Percentiles rank a stretch among this genome's conserved stretches.
Conservation (phyloP, 2,329 filamentous ascomycete genomes). For the Zymoseptoria pseudotritici region DNA sequence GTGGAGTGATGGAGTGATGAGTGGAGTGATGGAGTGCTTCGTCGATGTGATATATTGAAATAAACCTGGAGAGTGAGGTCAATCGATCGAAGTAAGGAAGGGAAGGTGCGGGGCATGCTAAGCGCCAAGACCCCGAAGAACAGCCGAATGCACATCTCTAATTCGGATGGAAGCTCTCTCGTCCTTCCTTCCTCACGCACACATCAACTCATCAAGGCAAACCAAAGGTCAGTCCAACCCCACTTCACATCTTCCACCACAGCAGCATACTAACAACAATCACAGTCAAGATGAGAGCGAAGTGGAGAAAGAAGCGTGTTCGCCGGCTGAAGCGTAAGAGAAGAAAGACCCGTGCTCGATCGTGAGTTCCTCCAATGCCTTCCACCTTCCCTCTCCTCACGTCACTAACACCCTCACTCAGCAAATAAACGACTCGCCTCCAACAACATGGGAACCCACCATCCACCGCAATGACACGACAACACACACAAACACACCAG, state of each 20-base stretch:
- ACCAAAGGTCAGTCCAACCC: slow-evolving; percentile 7
- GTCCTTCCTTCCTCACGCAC: slow-evolving; percentile 13
- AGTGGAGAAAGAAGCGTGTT: slow-evolving; percentile 99
- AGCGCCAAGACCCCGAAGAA: no score
- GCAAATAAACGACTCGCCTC: slow-evolving; percentile 43
- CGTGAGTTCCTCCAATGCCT: slow-evolving; percentile 53
- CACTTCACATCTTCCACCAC: no score
- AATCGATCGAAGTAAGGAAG: no score
- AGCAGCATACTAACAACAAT: slow-evolving; percentile 9
- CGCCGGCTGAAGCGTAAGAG: slow-evolving; percentile 99
- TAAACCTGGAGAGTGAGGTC: background rate
- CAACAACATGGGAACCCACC: slow-evolving; percentile 13
- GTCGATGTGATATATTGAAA: background rate
- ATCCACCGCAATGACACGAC: slow-evolving; percentile 18
- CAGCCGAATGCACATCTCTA: background rate
- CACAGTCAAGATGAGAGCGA: slow-evolving; percentile 66
- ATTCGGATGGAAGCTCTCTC: background rate
- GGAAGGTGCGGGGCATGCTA: no score
- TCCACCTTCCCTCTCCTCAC: background rate
- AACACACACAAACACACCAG: slow-evolving; percentile 9
- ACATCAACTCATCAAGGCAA: slow-evolving; percentile 16
- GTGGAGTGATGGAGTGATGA: background rate
- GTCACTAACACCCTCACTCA: slow-evolving; percentile 16
- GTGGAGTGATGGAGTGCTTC: background rate
- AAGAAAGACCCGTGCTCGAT: slow-evolving; percentile 98